Evolutionary conservation across 805 yeast genomes (phyloP), one percentile per base, ranked within the genome.

Genomic region (Nakazawaea ishiwadae): DNA sequence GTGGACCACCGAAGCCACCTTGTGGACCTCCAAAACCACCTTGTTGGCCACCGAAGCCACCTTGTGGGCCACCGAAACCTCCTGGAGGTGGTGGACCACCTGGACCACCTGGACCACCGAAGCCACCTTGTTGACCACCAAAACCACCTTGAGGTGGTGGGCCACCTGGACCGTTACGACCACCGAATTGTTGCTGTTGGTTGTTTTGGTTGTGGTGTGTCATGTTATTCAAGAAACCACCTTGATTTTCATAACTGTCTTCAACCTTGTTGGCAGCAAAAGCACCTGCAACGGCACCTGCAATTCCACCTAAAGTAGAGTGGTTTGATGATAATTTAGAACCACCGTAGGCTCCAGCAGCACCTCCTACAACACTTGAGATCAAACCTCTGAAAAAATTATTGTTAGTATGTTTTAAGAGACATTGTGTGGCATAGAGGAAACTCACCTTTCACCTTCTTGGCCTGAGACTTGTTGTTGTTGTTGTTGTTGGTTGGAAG

Each of bases 271-370:
- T 68, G 35, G 78, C 81, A 19, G 66, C 64, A 42, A 73, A 48
- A 7, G 80, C 81, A 56, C 82, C 82, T 23, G 65, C 71, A 45
- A 77, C 45, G 31, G 76, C 80, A 56, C 82, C 83, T 23, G 66
- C 67, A 42, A 73, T 56, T 37, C 70, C 69, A 37, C 75, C 73
- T 17, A 74, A 46, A 15, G 61, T 62, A 21, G 67, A 58, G 58
- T 69, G 73, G 44, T 53, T 44, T 24, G 68, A 66, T 35, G 69
- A 62, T 11, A 68, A 29, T 48, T 70, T 66, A 20, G 67, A 58
- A 48, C 79, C 79, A 51, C 72, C 77, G 48, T 57, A 65, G 15
- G 75, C 79, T 55, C 79, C 79, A 32, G 72, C 75, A 43, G 69
- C 67, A 48, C 75, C 79, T 51, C 81, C 80, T 12, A 63, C 59